Base-by-base conservation (phyloP, 2,329 filamentous ascomycete species). In the Zasmidium cellare region DNA sequence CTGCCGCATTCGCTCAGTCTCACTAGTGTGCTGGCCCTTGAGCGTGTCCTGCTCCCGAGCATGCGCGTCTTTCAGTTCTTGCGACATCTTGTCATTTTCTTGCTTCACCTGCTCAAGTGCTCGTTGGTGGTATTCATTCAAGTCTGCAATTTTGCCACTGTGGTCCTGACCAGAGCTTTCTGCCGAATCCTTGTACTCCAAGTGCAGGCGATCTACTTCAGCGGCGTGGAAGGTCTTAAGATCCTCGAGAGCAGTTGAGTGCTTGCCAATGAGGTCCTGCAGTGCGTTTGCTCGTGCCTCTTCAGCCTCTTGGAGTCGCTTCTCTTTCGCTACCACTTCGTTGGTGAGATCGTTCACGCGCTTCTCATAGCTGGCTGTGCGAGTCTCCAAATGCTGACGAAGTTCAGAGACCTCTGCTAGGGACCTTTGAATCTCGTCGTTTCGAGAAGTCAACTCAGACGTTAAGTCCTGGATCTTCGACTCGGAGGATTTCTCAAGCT, bases 221-320 rank as follows among this genome's bases (percentile, higher is more conserved):
- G 9, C 35, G 5, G 25, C 52, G 25, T 41, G 22, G 9, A 52
- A 55, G 16, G 28, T 38, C 20, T 58, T 51, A 19, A 56, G 44
- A 3, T 58, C 48, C n/a, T 31, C 24, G 16, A 50, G 45, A 14
- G 48, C 45, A 11, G 38, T 16, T 3, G 9, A 14, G 47, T 56
- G 55, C 52, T 62, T 53, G 28, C 51, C 35, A 48, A 44, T 54
- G 31, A 51, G 47, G 45, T 46, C 49, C 24, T 46, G 41, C 18
- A 56, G 19, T 23, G 14, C 35, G 18, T 16, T 35, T 6, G 23
- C 24, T 19, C 44, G 57, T 38, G 60, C 55, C 14, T 31, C 28
- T 16, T 54, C 41, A 9, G 22, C 35, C 18, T 54, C 20, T 22
- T 25, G n/a, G 16, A 46, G 35, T n/a, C 25, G 22, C n/a, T 7